Percentiles rank a stretch among this genome's conserved stretches.
Conservation (phyloP, 371 early-diverging fungal genomes). For the Gilbertella persicaria region DNA sequence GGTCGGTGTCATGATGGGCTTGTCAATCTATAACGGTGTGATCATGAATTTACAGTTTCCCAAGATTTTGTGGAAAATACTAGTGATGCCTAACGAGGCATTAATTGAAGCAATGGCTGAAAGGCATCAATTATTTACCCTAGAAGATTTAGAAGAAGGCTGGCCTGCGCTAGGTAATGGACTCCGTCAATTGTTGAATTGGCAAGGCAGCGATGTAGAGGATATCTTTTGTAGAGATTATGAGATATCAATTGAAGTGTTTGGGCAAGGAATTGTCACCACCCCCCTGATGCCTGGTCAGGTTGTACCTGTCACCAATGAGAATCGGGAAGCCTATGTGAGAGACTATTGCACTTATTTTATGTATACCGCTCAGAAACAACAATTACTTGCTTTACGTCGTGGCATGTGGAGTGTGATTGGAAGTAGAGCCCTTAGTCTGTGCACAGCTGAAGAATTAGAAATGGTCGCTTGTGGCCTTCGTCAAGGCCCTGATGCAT, state of each 20-base stretch:
- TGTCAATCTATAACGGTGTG: slow-evolving; percentile 92
- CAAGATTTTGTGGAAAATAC: slow-evolving; percentile 79
- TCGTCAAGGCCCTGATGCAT: slow-evolving; percentile 39
- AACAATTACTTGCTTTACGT: slow-evolving; percentile 70
- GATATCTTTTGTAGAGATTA: slow-evolving; percentile 86
- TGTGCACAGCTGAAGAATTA: slow-evolving; percentile 49
- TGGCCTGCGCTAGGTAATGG: slow-evolving; percentile 69
- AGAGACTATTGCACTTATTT: slow-evolving; percentile 71
- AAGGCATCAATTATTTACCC: slow-evolving; percentile 36
- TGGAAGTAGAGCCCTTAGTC: slow-evolving; percentile 54
- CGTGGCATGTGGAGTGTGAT: slow-evolving; percentile 74
- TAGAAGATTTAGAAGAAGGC: slow-evolving; percentile 60
- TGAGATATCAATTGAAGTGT: slow-evolving; percentile 74
- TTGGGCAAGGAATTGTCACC: slow-evolving; percentile 66
- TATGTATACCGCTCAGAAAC: slow-evolving; percentile 60
- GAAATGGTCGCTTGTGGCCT: slow-evolving; percentile 57
- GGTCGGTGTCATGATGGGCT: slow-evolving; percentile 90
- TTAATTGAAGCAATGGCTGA: slow-evolving; percentile 29
- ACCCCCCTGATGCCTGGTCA: slow-evolving; percentile 76
- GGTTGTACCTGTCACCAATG: slow-evolving; percentile 75
- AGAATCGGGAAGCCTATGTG: slow-evolving; percentile 77
- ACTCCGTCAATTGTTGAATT: slow-evolving; percentile 69
- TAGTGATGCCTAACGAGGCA: slow-evolving; percentile 50
- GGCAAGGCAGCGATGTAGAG: slow-evolving; percentile 78
- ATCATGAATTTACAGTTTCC: slow-evolving; percentile 91